These are phyloP conservation scores for Arabidopsis lyrata DNA, from an alignment of 441 rosid genomes.

Conservation along the genomic window DNA sequence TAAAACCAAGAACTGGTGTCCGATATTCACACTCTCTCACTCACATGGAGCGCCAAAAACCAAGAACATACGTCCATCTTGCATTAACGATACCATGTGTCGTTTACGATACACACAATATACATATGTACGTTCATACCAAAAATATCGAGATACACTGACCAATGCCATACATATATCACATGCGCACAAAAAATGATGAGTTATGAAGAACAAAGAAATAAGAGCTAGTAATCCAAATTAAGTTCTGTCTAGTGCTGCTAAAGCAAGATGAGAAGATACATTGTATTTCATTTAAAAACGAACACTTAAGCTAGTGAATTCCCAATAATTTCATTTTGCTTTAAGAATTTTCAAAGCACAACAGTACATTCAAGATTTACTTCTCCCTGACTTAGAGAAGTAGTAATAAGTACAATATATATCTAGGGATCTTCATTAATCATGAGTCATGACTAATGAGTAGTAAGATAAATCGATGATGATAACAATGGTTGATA, in stretches of 20 bases:
- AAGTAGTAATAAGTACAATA: neutral
- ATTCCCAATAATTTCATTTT: neutral
- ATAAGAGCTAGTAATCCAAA: neutral
- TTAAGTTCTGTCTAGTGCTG: neutral
- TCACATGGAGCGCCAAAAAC: constrained; percentile 34
- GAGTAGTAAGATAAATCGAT: constrained; percentile 15
- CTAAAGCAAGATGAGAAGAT: constrained; percentile 10
- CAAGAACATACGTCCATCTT: constrained; percentile 23
- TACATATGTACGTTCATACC: neutral
- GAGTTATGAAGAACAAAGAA: neutral
- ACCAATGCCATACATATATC: neutral
- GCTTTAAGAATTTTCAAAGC: neutral
- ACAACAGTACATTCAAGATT: constrained; percentile 7
- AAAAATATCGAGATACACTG: constrained; percentile 17
- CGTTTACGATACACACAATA: constrained; percentile 7
- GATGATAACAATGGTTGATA: constrained; percentile 6
- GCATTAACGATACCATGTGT: neutral
- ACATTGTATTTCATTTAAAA: neutral
- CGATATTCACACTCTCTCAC: constrained; percentile 15
- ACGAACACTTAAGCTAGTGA: constrained; percentile 8
- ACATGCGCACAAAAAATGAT: neutral
- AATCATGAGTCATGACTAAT: constrained; percentile 2
- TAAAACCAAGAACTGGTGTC: constrained; percentile 14
- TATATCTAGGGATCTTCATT: constrained; percentile 27
- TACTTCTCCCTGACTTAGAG: constrained; percentile 1